These are phyloP conservation scores for Podospora australis DNA, from an alignment of 495 filamentous ascomycete species.

Conservation along the genomic window DNA sequence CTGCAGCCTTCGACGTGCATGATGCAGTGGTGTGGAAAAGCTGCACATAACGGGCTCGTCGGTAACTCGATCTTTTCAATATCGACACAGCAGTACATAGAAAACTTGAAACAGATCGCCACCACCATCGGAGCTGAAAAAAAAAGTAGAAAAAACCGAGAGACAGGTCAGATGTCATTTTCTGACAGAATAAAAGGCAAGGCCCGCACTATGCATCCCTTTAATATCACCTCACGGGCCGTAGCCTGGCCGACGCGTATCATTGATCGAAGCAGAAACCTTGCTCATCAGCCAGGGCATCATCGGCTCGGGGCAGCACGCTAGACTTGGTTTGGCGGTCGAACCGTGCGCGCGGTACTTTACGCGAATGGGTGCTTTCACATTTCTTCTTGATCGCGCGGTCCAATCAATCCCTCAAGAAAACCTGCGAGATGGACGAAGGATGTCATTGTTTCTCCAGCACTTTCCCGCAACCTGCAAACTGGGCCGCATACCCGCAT, in stretches of 20 bases:
- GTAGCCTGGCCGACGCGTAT: not conserved
- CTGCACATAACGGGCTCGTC: not conserved
- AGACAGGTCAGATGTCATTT: not conserved
- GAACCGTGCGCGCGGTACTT: constrained; percentile 30
- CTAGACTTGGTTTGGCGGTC: constrained; percentile 9
- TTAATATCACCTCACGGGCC: not conserved
- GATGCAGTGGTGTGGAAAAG: not conserved
- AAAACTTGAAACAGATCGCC: not conserved
- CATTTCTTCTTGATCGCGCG: not conserved
- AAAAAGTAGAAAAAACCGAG: not conserved
- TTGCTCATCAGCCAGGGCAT: not conserved
- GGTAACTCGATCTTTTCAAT: not conserved
- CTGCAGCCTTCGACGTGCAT: not conserved
- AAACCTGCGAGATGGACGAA: not conserved
- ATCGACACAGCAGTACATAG: too few species aligned
- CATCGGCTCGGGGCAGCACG: constrained; percentile 5
- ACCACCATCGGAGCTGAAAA: not conserved
- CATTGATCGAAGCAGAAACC: not conserved
- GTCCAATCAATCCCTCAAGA: not conserved
- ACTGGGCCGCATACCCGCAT: too few species aligned
- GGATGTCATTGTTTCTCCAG: too few species aligned
- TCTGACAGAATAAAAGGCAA: too few species aligned
- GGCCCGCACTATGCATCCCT: too few species aligned
- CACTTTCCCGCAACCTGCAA: too few species aligned
- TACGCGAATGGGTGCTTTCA: constrained; percentile 4